phyloP scores from a whole-genome alignment of 2,329 filamentous ascomycete species.

The Calycina marina region DNA sequence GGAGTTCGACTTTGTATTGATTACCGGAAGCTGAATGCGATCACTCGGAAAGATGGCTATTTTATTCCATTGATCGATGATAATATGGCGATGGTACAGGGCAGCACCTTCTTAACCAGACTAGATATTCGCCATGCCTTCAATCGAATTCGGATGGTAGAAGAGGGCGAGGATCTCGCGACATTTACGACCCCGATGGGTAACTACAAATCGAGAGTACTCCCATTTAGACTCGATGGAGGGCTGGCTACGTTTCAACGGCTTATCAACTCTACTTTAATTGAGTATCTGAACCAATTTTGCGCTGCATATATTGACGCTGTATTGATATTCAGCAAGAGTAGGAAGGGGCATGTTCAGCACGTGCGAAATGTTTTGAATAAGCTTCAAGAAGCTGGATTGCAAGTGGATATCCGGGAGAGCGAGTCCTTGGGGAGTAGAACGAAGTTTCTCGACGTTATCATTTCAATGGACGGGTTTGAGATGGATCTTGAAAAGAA shows the following conservation, averaged over 20 bases:
- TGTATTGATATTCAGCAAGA: too few species aligned
- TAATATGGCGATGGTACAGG: neutral
- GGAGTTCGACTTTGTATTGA: too few species aligned
- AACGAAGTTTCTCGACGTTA: conserved; percentile 5
- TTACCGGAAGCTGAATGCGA: too few species aligned
- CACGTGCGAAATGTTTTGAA: neutral
- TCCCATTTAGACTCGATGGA: conserved; percentile 3
- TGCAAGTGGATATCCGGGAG: conserved; percentile 4
- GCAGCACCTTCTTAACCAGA: conserved; percentile 3
- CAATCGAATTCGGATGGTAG: conserved; percentile 1
- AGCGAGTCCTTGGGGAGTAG: neutral
- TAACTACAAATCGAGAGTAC: too few species aligned
- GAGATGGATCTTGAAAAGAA: conserved; percentile 3
- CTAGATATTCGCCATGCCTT: conserved; percentile 2
- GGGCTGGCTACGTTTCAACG: conserved; percentile 1
- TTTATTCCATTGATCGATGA: conserved; percentile 3
- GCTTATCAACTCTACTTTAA: conserved; percentile 4
- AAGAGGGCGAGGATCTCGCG: conserved; percentile 1
- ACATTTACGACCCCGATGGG: too few species aligned
- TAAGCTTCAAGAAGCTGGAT: neutral
- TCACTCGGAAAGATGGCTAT: too few species aligned
- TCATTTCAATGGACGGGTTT: conserved; percentile 1
- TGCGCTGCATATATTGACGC: neutral
- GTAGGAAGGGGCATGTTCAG: neutral
- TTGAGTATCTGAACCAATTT: conserved; percentile 2